Conservation (phyloP, 169 alveolate species). For the Plasmodium chabaudi region DNA sequence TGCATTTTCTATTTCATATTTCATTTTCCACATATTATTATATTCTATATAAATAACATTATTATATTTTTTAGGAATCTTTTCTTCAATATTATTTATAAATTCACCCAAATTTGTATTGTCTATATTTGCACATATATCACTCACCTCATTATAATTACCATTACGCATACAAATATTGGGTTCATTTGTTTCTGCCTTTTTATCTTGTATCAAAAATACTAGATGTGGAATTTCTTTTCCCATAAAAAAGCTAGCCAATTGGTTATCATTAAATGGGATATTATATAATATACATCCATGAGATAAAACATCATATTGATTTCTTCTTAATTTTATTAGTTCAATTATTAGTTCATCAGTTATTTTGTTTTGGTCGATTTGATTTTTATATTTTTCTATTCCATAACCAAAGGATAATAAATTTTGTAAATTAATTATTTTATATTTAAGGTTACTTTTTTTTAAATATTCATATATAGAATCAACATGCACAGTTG, state of each 20-base stretch:
- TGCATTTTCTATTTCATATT: slow-evolving; percentile 23
- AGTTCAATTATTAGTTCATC: slow-evolving; percentile 24
- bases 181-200: too few relatives aligned
- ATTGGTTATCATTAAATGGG: slow-evolving; percentile 32
- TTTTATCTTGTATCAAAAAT: slow-evolving; percentile 16
- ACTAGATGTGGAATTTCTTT: slow-evolving; percentile 50
- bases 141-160: too few relatives aligned
- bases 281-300: slow-evolving; percentile 64
- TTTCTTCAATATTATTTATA: slow-evolving; percentile 17
- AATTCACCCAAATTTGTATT: slow-evolving; percentile 5
- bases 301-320: slow-evolving; percentile 57
- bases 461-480: slow-evolving; percentile 15
- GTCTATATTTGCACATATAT: not conserved
- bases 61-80: slow-evolving; percentile 31
- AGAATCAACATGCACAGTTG: slow-evolving; percentile 1
- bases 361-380: slow-evolving; percentile 6
- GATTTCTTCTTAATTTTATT: slow-evolving; percentile 27
- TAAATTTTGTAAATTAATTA: slow-evolving; percentile 34
- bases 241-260: not conserved
- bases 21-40: slow-evolving; percentile 59
- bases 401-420: slow-evolving; percentile 43
- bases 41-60: slow-evolving; percentile 43
- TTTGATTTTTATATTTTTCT: slow-evolving; percentile 12
- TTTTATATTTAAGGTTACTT: slow-evolving; percentile 23
- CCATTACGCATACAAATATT: too few relatives aligned